These are phyloP conservation scores for Letharia lupina DNA, from an alignment of 495 filamentous ascomycete species.

Conservation along the genomic window DNA sequence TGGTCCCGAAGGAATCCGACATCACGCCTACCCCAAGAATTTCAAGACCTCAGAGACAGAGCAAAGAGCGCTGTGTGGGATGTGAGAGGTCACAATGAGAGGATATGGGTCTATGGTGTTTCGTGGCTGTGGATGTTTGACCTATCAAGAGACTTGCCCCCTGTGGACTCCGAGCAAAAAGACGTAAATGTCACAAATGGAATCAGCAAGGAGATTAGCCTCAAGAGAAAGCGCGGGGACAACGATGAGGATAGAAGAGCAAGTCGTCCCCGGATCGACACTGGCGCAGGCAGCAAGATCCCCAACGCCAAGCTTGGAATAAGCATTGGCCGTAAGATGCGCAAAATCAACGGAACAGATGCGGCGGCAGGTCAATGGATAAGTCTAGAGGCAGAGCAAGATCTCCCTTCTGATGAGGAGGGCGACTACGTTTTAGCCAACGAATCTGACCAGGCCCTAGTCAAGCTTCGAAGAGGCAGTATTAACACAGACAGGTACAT, in stretches of 20 bases:
- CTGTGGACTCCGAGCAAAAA: slow-evolving; percentile 25
- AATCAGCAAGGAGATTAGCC: slow-evolving; percentile 28
- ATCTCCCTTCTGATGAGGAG: slow-evolving; percentile 29
- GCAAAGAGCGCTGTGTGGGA: slow-evolving; percentile 86
- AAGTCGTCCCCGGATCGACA: slow-evolving; percentile 34
- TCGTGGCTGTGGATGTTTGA: slow-evolving; percentile 93
- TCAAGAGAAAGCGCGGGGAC: slow-evolving; percentile 38
- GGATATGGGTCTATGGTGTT: slow-evolving; percentile 79
- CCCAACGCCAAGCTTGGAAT: slow-evolving; percentile 45
- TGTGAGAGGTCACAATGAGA: slow-evolving; percentile 42
- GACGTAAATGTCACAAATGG: slow-evolving; percentile 16
- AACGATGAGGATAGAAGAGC: slow-evolving; percentile 30
- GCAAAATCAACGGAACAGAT: slow-evolving; percentile 42
- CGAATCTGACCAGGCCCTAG: background rate
- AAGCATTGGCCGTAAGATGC: slow-evolving; percentile 53
- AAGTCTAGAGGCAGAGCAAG: slow-evolving; percentile 24
- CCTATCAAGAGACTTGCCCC: slow-evolving; percentile 58
- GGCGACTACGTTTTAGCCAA: background rate
- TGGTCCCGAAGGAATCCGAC: slow-evolving; percentile 84
- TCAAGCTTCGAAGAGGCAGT: slow-evolving; percentile 29
- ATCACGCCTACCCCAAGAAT: slow-evolving; percentile 61
- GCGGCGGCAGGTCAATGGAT: slow-evolving; percentile 18
- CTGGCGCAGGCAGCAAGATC: slow-evolving; percentile 55
- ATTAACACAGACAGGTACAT: slow-evolving; percentile 34
- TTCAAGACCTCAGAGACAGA: slow-evolving; percentile 60